Evolutionary conservation across 2,329 filamentous ascomycete genomes (phyloP), one percentile per base, ranked within the genome.

Genomic region (Hypoxylon sp.): DNA sequence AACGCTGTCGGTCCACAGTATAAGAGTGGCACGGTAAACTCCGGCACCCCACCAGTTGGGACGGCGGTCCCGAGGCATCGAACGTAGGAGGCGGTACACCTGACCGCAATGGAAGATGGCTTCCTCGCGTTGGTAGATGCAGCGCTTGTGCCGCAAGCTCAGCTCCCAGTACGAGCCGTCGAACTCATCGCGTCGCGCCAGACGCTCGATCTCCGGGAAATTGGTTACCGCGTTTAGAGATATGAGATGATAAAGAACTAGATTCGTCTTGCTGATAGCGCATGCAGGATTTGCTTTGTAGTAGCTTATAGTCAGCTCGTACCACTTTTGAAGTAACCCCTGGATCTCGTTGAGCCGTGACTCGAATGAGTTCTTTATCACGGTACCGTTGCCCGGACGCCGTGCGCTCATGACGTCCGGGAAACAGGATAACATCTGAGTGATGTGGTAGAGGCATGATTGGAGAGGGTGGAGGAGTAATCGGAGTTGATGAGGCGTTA

Each of bases 41-140:
- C 85, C 86, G 1, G 78, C 81, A n/a, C 83, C 74, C 86, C 86
- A 90, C 87, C 87, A 90, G 26, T 78, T 80, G 4, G 87, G 87
- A 15, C 84, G 79, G 2, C 80, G 75, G 37, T 83, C 79, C 20
- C 73, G 71, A 2, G 82, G 78, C 79, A 89, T 88, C 9, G 74
- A 72, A 5, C 80, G 75, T 27, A 89, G 69, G 7, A 88, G 74
- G 3, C 83, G 78, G 31, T 88, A 71, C 3, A 89, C 78, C 68
- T 90, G 87, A 1, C 86, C 86, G 55, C 82, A 84, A 66, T 89
- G 87, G 67, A 84, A 84, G 38, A 87, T 72, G 13, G 84, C 80
- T 61, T 88, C 83, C 60, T 84, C 80, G 12, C 81, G 77, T 61
- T 84, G 78, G 47, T 79, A 79, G 59, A 89, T 81, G 72, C 84